Evolutionary conservation across 352 stramenopile genomes (phyloP).

Genomic region (Globisporangium recalcitrans): DNA sequence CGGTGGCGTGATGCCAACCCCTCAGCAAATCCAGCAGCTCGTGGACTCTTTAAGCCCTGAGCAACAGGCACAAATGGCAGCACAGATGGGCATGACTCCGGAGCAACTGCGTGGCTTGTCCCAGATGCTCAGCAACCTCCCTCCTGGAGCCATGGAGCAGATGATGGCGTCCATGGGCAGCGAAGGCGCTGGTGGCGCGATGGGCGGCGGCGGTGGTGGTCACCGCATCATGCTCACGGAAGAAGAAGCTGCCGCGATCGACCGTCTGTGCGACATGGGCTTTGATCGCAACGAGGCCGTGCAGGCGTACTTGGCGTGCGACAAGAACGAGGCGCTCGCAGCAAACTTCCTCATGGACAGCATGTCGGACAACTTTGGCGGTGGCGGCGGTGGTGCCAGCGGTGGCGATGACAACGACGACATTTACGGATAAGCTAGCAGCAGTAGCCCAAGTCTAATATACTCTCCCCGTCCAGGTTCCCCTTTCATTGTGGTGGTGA

Average conservation of each 20-base stretch:
- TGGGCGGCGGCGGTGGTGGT: constrained; percentile 22
- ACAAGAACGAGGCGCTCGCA: constrained; percentile 99
- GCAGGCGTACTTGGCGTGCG: constrained; percentile 97
- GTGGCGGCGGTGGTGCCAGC: constrained; percentile 33
- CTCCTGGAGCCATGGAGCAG: constrained; percentile 77
- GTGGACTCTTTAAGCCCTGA: constrained; percentile 72
- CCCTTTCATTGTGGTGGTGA: not conserved
- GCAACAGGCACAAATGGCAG: constrained; percentile 75
- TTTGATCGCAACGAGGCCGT: constrained; percentile 91
- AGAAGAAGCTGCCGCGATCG: constrained; percentile 71
- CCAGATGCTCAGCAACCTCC: constrained; percentile 83
- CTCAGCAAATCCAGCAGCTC: constrained; percentile 80
- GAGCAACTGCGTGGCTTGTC: constrained; percentile 82
- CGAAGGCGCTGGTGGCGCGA: constrained; percentile 22
- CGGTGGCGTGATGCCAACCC: constrained; percentile 55
- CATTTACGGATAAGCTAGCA: constrained; percentile 74
- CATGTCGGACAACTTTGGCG: constrained; percentile 59
- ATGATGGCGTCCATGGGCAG: constrained; percentile 83
- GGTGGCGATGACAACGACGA: constrained; percentile 75
- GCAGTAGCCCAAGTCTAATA: not conserved
- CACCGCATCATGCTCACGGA: constrained; percentile 77
- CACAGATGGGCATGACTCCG: constrained; percentile 81
- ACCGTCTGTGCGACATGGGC: constrained; percentile 79
- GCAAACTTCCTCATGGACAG: constrained; percentile 98
- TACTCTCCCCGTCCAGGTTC: not conserved